Evolutionary conservation across 805 yeast species (phyloP).

Genomic region (Cyberlindnera maritima): DNA sequence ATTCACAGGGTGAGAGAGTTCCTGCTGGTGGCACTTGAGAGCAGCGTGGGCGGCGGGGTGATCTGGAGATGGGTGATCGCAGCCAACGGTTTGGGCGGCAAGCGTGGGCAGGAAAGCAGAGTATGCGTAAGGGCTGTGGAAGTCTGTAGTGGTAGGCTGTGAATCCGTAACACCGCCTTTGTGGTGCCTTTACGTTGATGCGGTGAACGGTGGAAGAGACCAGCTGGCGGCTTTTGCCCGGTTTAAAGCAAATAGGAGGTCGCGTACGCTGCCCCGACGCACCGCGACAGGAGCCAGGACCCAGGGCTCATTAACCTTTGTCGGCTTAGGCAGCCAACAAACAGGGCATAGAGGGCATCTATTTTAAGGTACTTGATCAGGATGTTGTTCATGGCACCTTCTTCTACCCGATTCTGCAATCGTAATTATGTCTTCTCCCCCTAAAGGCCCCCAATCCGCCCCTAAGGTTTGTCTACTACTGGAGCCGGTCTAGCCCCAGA

Average conservation of each 20-base stretch:
- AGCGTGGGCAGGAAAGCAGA: not conserved
- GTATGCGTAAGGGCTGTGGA: not conserved
- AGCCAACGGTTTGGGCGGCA: not conserved
- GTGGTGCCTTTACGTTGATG: not conserved
- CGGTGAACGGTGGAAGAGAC: not conserved
- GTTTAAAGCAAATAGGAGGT: constrained; percentile 14
- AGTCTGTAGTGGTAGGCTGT: not conserved
- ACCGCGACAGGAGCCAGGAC: not conserved
- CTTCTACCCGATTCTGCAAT: not conserved
- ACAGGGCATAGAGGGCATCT: not conserved
- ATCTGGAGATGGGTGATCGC: not conserved
- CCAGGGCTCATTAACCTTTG: constrained; percentile 1
- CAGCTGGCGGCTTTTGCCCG: constrained; percentile 3
- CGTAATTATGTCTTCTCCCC: too few relatives aligned
- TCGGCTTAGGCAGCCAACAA: not conserved
- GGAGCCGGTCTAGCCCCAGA: not conserved
- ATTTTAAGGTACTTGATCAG: not conserved
- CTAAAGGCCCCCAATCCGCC: too few relatives aligned
- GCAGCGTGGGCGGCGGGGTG: not conserved
- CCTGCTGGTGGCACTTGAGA: not conserved
- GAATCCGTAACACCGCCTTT: not conserved
- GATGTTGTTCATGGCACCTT: too few relatives aligned
- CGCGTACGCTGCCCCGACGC: constrained; percentile 5
- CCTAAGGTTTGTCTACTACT: not conserved
- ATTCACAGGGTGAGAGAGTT: not conserved